Conservation (phyloP, 2,329 filamentous ascomycete species). For the Talaromyces sp. region DNA sequence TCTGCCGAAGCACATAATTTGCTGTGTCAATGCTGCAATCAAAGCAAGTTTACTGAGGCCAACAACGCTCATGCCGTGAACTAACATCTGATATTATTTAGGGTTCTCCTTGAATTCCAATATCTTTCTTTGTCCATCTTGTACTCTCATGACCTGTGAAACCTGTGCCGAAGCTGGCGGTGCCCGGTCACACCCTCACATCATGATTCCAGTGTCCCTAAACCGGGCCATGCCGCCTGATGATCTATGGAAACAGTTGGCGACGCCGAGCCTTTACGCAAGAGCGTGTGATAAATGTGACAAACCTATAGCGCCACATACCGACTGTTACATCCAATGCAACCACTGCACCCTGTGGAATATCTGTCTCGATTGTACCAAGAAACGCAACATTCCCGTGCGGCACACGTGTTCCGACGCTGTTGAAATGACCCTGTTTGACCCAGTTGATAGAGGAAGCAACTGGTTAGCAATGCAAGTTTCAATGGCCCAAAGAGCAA, state of each 20-base stretch:
- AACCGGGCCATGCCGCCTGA: conserved; percentile 5
- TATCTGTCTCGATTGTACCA: conserved; percentile 9
- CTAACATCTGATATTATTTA: not conserved
- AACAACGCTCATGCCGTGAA: not conserved
- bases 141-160: conserved; percentile 11
- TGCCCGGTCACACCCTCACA: conserved; percentile 11
- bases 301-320: not conserved
- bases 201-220: conserved; percentile 7
- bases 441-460: conserved; percentile 6
- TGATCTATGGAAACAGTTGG: conserved; percentile 4
- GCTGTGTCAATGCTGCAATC: conserved; percentile 12
- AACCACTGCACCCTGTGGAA: conserved; percentile 5
- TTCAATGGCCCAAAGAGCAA: conserved; percentile 7
- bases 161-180: conserved; percentile 9
- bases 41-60: not conserved
- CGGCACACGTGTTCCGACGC: conserved; percentile 8
- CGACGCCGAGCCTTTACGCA: not conserved
- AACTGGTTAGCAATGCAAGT: conserved; percentile 1
- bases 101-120: conserved; percentile 2
- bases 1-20: conserved; percentile 10
- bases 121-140: conserved; percentile 9
- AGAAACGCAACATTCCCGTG: conserved; percentile 10
- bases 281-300: conserved; percentile 11
- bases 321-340: conserved; percentile 7
- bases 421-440: conserved; percentile 10